These are phyloP conservation scores for Cordyceps javanica DNA, from an alignment of 2,329 filamentous ascomycete genomes.

Conservation along the genomic window DNA sequence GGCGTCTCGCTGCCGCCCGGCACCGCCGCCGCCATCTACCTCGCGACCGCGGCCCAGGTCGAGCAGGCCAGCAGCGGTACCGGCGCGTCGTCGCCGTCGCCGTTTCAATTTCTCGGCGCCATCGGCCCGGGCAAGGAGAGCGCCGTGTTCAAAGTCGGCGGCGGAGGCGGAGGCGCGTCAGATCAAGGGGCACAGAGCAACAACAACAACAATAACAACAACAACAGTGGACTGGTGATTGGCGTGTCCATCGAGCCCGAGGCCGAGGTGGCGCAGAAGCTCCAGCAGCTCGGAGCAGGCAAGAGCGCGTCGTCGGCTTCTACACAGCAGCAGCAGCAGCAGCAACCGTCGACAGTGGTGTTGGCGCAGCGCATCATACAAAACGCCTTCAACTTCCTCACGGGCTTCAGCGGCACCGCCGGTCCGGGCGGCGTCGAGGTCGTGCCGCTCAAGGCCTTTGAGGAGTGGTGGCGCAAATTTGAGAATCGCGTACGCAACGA, in stretches of 20 bases:
- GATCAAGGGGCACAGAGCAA: slow-evolving; percentile 23
- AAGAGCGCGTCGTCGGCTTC: slow-evolving; percentile 19
- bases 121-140: slow-evolving; percentile 87
- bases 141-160: slow-evolving; percentile 75
- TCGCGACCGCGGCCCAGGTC: slow-evolving; percentile 49
- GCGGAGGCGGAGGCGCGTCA: not conserved
- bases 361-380: slow-evolving; percentile 91
- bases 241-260: slow-evolving; percentile 79
- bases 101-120: slow-evolving; percentile 81
- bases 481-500: slow-evolving; percentile 80
- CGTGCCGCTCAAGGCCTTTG: slow-evolving; percentile 88
- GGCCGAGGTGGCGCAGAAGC: slow-evolving; percentile 61
- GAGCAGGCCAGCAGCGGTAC: no score
- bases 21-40: slow-evolving; percentile 84
- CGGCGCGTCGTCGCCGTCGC: no score
- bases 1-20: slow-evolving; percentile 64
- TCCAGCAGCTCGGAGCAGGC: slow-evolving; percentile 49
- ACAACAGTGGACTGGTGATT: no score
- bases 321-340: slow-evolving; percentile 19
- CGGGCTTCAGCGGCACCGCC: slow-evolving; percentile 69
- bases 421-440: slow-evolving; percentile 66
- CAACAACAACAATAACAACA: no score
- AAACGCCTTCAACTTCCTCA: slow-evolving; percentile 94
- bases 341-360: slow-evolving; percentile 59
- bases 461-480: slow-evolving; percentile 98